Conservation (phyloP, 2,329 filamentous ascomycete genomes). For the Ustilaginoidea virens region DNA sequence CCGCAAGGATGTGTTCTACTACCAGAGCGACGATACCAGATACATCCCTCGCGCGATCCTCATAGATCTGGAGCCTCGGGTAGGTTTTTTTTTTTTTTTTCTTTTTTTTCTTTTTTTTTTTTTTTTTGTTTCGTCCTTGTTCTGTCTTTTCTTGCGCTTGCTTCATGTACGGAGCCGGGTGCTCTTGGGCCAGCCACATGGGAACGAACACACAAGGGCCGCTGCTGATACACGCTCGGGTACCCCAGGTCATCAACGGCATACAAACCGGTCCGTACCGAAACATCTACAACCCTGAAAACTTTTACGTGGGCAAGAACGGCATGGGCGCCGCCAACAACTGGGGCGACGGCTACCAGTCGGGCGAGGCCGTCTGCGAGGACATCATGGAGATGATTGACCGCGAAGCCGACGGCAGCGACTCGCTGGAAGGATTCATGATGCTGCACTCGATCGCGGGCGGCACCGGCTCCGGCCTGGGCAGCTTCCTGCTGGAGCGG, state of each 20-base stretch:
- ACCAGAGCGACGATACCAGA: conserved; percentile 95
- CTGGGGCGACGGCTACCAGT: conserved; percentile 93
- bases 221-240: not conserved
- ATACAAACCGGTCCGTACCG: conserved; percentile 91
- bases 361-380: conserved; percentile 80
- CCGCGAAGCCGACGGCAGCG: conserved; percentile 91
- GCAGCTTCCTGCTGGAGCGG: conserved; percentile 84
- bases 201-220: not conserved
- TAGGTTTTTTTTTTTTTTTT: conserved; percentile 18
- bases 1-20: conserved; percentile 98
- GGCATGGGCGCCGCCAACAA: conserved; percentile 93
- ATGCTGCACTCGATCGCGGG: conserved; percentile 95
- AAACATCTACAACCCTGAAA: conserved; percentile 99
- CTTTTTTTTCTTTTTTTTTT: not conserved
- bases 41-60: conserved; percentile 95
- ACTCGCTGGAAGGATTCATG: conserved; percentile 98
- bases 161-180: no score
- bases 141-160: no score
- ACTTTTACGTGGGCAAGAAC: conserved; percentile 93
- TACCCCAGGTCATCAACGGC: conserved; percentile 56
- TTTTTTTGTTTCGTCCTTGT: no score
- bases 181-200: no score
- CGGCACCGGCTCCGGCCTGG: conserved; percentile 89
- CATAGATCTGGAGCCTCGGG: conserved; percentile 85
- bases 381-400: conserved; percentile 99